Base-by-base conservation (phyloP, 1,284 basidiomycete genomes). In the Ceratobasidium papillatum region DNA sequence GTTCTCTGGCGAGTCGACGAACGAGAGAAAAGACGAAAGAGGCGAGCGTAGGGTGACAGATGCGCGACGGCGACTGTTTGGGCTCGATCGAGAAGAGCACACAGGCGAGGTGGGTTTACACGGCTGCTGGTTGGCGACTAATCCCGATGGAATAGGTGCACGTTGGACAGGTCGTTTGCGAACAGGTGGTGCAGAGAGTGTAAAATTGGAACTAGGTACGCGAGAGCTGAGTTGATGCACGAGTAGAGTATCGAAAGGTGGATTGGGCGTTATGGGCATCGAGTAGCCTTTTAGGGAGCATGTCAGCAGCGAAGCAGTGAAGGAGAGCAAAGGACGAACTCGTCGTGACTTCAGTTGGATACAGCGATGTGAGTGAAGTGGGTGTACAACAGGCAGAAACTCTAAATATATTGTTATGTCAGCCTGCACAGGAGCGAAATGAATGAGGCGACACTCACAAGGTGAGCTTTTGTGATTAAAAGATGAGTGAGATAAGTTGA, bases 211-310 rank as follows among this genome's bases (percentile, higher is more conserved):
- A 34, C 34, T 71, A 66, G 64, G 52, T 19, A 27, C 34, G 25
- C 56, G 56, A 58, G 36, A 45, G 27, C 61, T n/a, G 59, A 19
- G 36, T 17, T 61, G 54, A 43, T 72, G 54, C 25, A 58, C 56
- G 43, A 43, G 32, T 72, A 72, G 12, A 49, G 47, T 72, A 49
- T 45, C 34, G 69, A 56, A n/a, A 58, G 52, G 49, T 62, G 30
- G 30, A 43, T 45, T 51, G 58, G 56, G 22, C 69, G 69, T 72
- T 22, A 72, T 72, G 69, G 69, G 69, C 69, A 72, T 72, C 47
- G 36, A 47, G 32, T 62, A 38, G 38, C 43, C 69, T 72, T 56
- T 61, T 30, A 36, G 56, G 27, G 25, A 25, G 17, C 32, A 49
- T 72, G 30, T 62, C 61, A 62, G 61, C 61, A 2, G 61, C n/a